These are phyloP conservation scores for Dipteronia sinensis DNA, from an alignment of 345 rosid species.

Conservation along the genomic window DNA sequence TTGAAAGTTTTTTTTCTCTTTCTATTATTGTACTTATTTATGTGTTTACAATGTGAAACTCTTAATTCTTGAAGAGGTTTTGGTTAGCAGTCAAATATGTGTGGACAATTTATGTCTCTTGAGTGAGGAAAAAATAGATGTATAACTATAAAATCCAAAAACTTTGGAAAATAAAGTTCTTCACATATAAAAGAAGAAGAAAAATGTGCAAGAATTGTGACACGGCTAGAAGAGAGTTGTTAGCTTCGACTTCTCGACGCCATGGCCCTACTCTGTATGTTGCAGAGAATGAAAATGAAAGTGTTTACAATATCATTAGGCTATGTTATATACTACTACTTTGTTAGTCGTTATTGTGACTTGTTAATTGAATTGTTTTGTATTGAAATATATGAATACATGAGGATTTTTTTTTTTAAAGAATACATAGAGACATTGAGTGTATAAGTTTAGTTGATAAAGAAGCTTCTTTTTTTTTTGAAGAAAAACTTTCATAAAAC, in stretches of 20 bases:
- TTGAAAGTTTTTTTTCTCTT: not conserved
- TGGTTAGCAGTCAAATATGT: not conserved
- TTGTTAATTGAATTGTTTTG: not conserved
- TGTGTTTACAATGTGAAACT: not conserved
- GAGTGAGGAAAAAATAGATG: not conserved
- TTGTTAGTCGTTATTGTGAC: not conserved
- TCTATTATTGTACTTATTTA: not conserved
- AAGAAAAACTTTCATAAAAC: too few species aligned
- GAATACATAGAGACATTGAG: too few species aligned
- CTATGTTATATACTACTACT: not conserved
- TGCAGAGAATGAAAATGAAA: not conserved
- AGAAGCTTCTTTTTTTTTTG: too few species aligned
- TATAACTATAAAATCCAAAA: too few species aligned
- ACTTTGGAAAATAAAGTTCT: too few species aligned
- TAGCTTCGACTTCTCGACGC: constrained; percentile 34
- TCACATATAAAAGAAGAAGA: too few species aligned
- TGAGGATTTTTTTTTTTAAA: not conserved
- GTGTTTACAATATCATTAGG: not conserved
- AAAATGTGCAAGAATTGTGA: constrained; percentile 38
- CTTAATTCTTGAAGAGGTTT: not conserved
- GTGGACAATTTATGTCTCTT: not conserved
- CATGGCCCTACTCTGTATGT: constrained; percentile 23
- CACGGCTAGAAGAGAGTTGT: constrained; percentile 38
- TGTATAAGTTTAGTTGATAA: too few species aligned
- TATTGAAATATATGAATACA: not conserved